Evolutionary conservation across 2,329 filamentous ascomycete genomes (phyloP), one percentile per base, ranked within the genome.

Genomic region (Fusarium scirpi): DNA sequence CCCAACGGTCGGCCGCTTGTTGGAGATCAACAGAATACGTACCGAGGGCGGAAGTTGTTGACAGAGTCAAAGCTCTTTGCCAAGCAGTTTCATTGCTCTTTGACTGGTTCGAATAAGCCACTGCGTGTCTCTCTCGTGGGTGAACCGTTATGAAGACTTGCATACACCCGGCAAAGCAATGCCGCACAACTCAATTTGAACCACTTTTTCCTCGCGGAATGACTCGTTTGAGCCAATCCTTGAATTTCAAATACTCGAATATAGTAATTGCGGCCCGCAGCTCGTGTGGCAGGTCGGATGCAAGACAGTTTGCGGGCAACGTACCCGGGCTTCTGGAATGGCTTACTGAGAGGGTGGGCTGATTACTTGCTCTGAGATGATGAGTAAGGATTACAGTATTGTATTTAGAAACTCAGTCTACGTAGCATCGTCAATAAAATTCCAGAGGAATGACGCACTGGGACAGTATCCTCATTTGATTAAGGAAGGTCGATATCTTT

Each of bases 111-210:
- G 32, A 52, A 52, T 12, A 25, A 38, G 32, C 49, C 49, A 52
- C 22, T 34, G 32, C 48, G 34, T 25, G 30, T 40, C 7, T 53
- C 38, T 52, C 24, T n/a, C 18, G 12, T 52, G 49, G 32, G 32
- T 20, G 18, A 53, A 53, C 49, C 18, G 49, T 22, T 53, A n/a
- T 53, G 24, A 53, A 53, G 34, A 41, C 24, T 27, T 43, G 34
- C 32, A 53, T 53, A 16, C 34, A 38, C 16, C 22, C 49, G 49
- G 34, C 49, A 43, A 41, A 53, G 34, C 49, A 53, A 41, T 43
- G 24, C 49, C 49, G 34, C 38, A 45, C 20, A 55, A 45, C 52
- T 55, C 52, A 55, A 53, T 43, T 53, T 25, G 34, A 41, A n/a
- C 34, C 49, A 53, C 34, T 53, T 27, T 53, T 22, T 22, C 20